Conservation (phyloP, 495 filamentous ascomycete species). For the Penicillium canariense region DNA sequence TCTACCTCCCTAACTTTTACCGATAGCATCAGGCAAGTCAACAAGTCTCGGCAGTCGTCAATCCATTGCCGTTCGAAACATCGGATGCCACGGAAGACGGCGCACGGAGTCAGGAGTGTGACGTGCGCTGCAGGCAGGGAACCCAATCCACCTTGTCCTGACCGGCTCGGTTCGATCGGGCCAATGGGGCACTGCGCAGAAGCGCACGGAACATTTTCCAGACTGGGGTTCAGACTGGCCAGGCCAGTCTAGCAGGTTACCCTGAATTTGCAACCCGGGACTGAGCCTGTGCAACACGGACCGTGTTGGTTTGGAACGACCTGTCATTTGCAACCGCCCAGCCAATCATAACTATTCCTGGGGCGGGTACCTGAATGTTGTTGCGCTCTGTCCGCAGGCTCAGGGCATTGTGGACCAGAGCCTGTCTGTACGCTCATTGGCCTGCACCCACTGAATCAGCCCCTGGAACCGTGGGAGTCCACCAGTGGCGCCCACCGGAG, state of each 20-base stretch:
- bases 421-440: slow-evolving; percentile 22
- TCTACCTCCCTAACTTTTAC: background rate
- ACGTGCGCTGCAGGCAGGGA: slow-evolving; percentile 19
- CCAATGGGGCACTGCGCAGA: slow-evolving; percentile 10
- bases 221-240: slow-evolving; percentile 3
- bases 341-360: slow-evolving; percentile 18
- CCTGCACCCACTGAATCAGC: slow-evolving; percentile 5
- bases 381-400: slow-evolving; percentile 12
- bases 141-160: slow-evolving; percentile 1
- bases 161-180: slow-evolving; percentile 12
- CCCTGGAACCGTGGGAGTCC: slow-evolving; percentile 24
- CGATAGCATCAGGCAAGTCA: background rate
- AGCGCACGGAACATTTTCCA: slow-evolving; percentile 14
- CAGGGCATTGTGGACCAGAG: slow-evolving; percentile 9
- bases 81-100: slow-evolving; percentile 22
- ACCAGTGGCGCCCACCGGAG: slow-evolving; percentile 21
- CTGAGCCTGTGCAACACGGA: slow-evolving; percentile 14
- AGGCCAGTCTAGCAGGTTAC: slow-evolving; percentile 4
- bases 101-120: slow-evolving; percentile 17
- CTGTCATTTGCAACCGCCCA: slow-evolving; percentile 15
- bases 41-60: slow-evolving; percentile 2
- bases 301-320: slow-evolving; percentile 23
- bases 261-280: slow-evolving; percentile 6
- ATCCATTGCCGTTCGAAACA: background rate
- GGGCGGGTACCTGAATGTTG: slow-evolving; percentile 32